Evolutionary conservation across 1,284 basidiomycete genomes (phyloP), one percentile per base, ranked within the genome.

Genomic region (Sporisorium scitamineum): DNA sequence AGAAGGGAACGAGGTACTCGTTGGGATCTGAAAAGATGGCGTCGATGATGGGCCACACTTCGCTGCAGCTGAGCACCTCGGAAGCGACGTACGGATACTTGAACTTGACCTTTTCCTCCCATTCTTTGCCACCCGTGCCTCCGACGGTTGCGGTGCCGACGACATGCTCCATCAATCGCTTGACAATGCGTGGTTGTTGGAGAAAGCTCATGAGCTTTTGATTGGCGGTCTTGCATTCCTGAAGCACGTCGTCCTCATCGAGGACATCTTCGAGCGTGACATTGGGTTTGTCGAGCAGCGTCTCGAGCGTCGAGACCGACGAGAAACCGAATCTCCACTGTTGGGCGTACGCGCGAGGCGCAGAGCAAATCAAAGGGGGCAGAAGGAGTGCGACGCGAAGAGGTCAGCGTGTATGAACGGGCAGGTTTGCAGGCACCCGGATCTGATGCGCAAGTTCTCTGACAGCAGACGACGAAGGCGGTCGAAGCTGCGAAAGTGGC

Each of bases 191-290:
- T 61, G 91, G 89, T 73, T 92, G 89, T 78, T 91, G 90, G 75
- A 95, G 92, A 85, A 93, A 95, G 84, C 93, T 91, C 77, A 93
- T 91, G 52, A 95, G 90, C 77, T 93, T 89, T 39, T 92, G 92
- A 85, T 97, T 97, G 86, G 96, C 94, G 5, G 93, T 89, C 87
- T 98, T 98, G 89, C 94, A 95, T 86, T 98, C 95, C 86, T 94
- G 93, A 56, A 98, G 88, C 60, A 97, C 88, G 86, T 97, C 95
- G 85, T 94, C 93, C 87, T 97, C 94, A 87, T 97, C 94, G 63
- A 98, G 88, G 64, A 98, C 91, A 54, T 94, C 92, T 86, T 97
- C 95, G 54, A 97, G 89, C 42, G 80, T 77, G 90, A 85, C 80
- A 50, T 82, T 81, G 24, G 73, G 75, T 61, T 80, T 80, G 34